These are phyloP conservation scores for Leccinum aurantiacum DNA, from an alignment of 768 basidiomycete species.

Conservation along the genomic window DNA sequence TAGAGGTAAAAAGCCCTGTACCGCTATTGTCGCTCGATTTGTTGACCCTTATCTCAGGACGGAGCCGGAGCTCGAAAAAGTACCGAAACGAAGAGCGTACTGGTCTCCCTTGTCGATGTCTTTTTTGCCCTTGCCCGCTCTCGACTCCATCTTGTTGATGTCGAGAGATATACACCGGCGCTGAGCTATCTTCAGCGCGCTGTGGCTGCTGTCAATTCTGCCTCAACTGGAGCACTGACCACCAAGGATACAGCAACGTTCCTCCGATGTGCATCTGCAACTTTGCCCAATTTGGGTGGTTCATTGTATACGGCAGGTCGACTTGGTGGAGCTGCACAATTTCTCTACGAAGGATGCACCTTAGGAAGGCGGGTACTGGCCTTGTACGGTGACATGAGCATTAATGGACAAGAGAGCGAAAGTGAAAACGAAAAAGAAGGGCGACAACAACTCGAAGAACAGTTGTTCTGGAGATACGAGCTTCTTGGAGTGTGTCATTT, in stretches of 20 bases:
- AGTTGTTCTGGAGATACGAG: constrained; percentile 76
- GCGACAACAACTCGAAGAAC: constrained; percentile 63
- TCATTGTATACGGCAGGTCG: constrained; percentile 65
- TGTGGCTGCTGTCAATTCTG: constrained; percentile 23
- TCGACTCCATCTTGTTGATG: constrained; percentile 39
- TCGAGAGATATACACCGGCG: constrained; percentile 46
- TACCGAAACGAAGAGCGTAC: constrained; percentile 32
- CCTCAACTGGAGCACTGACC: constrained; percentile 8
- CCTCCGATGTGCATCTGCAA: constrained; percentile 68
- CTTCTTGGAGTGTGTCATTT: constrained; percentile 74
- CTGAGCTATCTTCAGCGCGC: constrained; percentile 51
- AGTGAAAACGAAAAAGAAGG: constrained; percentile 35
- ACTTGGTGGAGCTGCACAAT: constrained; percentile 64
- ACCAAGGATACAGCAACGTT: constrained; percentile 46
- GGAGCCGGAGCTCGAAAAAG: not conserved
- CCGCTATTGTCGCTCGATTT: not conserved
- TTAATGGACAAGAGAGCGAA: constrained; percentile 17
- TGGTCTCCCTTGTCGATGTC: constrained; percentile 53
- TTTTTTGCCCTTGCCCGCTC: constrained; percentile 54
- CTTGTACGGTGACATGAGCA: constrained; percentile 15
- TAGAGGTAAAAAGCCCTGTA: constrained; percentile 9
- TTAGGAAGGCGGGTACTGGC: constrained; percentile 51
- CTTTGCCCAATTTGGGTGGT: constrained; percentile 67
- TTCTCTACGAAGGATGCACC: constrained; percentile 59
- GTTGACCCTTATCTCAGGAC: constrained; percentile 6